A percentile compares a stretch with the other conserved stretches of the same genome.
These are phyloP conservation scores for Oenanthe javanica DNA, from an alignment of 140 eudicot genomes.

Conservation along the genomic window DNA sequence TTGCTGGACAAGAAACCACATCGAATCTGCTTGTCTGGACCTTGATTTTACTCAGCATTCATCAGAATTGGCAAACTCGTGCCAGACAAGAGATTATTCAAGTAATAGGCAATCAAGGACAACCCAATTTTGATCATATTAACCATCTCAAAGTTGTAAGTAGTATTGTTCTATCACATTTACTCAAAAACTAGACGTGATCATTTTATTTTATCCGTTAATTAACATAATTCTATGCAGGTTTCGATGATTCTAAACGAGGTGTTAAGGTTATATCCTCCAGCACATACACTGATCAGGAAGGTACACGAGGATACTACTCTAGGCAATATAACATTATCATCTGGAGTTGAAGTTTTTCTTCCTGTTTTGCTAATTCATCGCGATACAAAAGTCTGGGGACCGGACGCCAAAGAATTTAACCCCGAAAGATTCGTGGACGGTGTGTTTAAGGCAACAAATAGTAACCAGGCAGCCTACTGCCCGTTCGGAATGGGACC, in stretches of 20 bases:
- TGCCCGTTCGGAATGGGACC: constrained; percentile 12
- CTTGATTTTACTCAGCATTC: background rate
- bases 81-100: constrained; percentile 13
- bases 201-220: background rate
- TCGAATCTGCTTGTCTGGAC: constrained; percentile 10
- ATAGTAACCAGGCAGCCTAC: background rate
- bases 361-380: background rate
- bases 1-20: constrained; percentile 15
- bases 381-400: background rate
- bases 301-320: constrained; percentile 1
- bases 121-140: background rate
- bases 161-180: background rate
- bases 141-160: constrained; percentile 13
- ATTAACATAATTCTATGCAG: background rate
- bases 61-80: constrained; percentile 7
- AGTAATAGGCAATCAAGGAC: constrained; percentile 3
- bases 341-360: background rate
- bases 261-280: constrained; percentile 8
- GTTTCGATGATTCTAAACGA: background rate
- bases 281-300: background rate
- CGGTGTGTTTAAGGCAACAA: constrained; percentile 7
- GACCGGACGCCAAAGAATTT: background rate
- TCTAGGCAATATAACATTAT: background rate
- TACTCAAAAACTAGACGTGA: background rate
- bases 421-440: constrained; percentile 1